A percentile compares a stretch with the other conserved stretches of the same genome.
Conservation (phyloP, 257 asterid genomes). For the Nicotiana paniculata region DNA sequence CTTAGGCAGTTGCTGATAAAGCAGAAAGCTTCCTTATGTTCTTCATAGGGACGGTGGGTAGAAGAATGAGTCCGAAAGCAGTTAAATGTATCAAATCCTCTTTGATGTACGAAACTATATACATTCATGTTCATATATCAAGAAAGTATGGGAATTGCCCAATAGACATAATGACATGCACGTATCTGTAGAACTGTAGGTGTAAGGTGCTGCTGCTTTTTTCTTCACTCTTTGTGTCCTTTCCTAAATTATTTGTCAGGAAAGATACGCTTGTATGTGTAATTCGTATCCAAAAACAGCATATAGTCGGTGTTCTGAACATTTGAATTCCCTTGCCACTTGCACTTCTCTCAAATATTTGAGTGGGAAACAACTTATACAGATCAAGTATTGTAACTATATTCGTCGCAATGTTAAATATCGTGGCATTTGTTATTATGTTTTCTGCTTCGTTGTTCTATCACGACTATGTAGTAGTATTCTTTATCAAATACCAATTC, state of each 20-base stretch:
- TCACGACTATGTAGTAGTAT: not conserved
- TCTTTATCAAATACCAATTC: not conserved
- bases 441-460: too few relatives aligned
- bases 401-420: not conserved
- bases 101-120: not conserved
- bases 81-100: not conserved
- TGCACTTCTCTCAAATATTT: not conserved
- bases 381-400: not conserved
- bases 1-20: conserved; percentile 61
- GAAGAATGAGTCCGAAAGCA: not conserved
- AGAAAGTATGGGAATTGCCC: not conserved
- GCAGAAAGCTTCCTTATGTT: conserved; percentile 70
- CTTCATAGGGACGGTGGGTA: conserved; percentile 31
- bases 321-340: not conserved
- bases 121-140: not conserved
- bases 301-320: not conserved
- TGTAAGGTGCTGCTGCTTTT: not conserved
- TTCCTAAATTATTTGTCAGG: not conserved
- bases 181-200: not conserved
- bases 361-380: not conserved
- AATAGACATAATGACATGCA: not conserved
- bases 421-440: too few relatives aligned
- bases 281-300: not conserved
- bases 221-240: not conserved
- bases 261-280: not conserved